These are phyloP conservation scores for Erodium trifolium DNA, from an alignment of 441 rosid genomes.

Conservation along the genomic window DNA sequence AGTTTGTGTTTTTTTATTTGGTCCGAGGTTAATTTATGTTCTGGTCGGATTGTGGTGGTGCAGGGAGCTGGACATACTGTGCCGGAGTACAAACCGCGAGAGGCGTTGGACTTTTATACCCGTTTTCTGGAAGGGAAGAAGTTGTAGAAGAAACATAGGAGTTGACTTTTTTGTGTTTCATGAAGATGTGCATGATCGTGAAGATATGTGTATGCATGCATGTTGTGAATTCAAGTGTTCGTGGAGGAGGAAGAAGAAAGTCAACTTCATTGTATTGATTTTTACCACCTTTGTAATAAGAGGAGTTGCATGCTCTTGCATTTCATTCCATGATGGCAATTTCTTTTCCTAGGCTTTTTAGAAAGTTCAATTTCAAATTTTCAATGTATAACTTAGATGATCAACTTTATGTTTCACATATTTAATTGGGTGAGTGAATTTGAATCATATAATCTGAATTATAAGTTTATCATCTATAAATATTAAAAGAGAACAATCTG, in stretches of 20 bases:
- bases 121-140: conserved; percentile 49
- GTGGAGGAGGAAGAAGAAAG: not conserved
- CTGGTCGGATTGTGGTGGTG: conserved; percentile 4
- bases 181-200: too few species aligned
- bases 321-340: too few species aligned
- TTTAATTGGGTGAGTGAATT: too few species aligned
- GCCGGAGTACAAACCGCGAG: conserved; percentile 73
- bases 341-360: too few species aligned
- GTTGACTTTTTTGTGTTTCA: not conserved
- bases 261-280: not conserved
- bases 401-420: too few species aligned
- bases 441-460: too few species aligned
- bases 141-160: not conserved
- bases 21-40: not conserved
- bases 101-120: conserved; percentile 66
- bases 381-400: too few species aligned
- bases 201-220: not conserved
- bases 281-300: not conserved
- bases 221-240: not conserved
- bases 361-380: too few species aligned
- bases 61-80: conserved; percentile 88
- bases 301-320: too few species aligned
- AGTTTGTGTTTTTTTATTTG: not conserved
- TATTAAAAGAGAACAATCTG: too few species aligned
- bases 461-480: too few species aligned